Evolutionary conservation across 2,329 filamentous ascomycete species (phyloP), one percentile per base, ranked within the genome.

Genomic region (Magnaporthales sp.): DNA sequence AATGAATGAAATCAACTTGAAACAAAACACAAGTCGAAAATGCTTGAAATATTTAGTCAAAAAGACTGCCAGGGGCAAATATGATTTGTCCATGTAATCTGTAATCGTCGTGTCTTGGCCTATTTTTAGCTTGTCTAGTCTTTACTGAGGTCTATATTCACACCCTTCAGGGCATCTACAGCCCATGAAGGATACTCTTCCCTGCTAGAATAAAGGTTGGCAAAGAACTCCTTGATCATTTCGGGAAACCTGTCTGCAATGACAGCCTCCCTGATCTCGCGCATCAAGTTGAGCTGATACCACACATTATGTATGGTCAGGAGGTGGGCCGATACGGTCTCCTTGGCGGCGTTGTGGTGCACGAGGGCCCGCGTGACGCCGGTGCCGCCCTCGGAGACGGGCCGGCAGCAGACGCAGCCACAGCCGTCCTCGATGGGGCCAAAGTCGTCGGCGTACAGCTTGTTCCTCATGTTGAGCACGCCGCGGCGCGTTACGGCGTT

Each of bases 261-360:
- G 69, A 98, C 92, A 19, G 95, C 88, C 69, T 91, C 82, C 68
- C 94, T 85, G 13, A 88, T 85, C 68, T 85, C 80, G 24, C 84
- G 81, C 93, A 98, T 97, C 72, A 99, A 80, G 68, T 90, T 85
- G 66, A 99, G 82, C 75, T 97, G 87, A 74, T 97, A 97, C 80
- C 93, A 92, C 29, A 99, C 92, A 74, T 99, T 99, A 77, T 99
- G 95, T 74, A 98, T 92, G 0, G 92, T 97, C 66, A 99, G 80
- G 27, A 92, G 81, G 75, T 87, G 84, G 19, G 96, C 95, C 8
- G 94, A 92, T 1, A 92, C 93, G 0, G 95, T 99, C 81, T 99
- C 95, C 79, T 99, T 99, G 30, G 90, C 90, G 0, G 91, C 89
- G 70, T 97, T 88, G 79, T 99, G 95, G 75, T 97, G 89, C 63